Base-by-base conservation (phyloP, 768 basidiomycete genomes). In the Trametes sanguinea region DNA sequence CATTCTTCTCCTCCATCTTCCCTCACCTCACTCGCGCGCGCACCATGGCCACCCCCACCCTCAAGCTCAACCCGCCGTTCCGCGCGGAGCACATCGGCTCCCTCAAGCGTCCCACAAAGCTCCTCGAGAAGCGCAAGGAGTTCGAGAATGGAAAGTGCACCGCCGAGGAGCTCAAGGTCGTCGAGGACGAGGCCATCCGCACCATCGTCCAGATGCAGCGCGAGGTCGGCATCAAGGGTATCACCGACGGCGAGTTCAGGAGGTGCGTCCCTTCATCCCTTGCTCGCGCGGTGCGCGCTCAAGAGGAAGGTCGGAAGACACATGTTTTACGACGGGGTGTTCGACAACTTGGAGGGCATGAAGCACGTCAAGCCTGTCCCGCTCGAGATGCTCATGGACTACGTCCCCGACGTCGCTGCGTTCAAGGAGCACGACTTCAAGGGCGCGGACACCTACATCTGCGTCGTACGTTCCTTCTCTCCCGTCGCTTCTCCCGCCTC, bases 301-400 rank as follows among this genome's bases (percentile, higher is more conserved):
- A 16, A 52, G 14, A 22, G 22, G 22, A 22, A 22, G 22, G 22
- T 22, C 9, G 2, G 11, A 37, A 86, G 86, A 65, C 76, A 76
- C 47, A 75, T 80, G 73, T 88, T 85, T 71, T 87, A 78, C 57
- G 84, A 88, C 48, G 87, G 87, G 17, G 84, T 88, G 33, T 87
- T 87, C 70, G 81, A 88, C 67, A 85, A 81, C 55, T 72, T 90
- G 43, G 82, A 85, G 52, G 87, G 87, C 51, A 87, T 88, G 83
- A 77, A 76, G 52, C 75, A 72, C 61, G 74, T 85, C 54, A 54
- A 58, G 50, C 80, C 81, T 6, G 57, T 55, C 2, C 50, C 47
- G 10, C 45, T n/a, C 27, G 33, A 44, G 30, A 63, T 62, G 46
- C 35, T 57, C 54, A 54, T 73, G 73, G 66, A 69, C 56, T 76